Base-by-base conservation (phyloP, 192 early-diverging fungal species). In the Coemansia sp. region DNA sequence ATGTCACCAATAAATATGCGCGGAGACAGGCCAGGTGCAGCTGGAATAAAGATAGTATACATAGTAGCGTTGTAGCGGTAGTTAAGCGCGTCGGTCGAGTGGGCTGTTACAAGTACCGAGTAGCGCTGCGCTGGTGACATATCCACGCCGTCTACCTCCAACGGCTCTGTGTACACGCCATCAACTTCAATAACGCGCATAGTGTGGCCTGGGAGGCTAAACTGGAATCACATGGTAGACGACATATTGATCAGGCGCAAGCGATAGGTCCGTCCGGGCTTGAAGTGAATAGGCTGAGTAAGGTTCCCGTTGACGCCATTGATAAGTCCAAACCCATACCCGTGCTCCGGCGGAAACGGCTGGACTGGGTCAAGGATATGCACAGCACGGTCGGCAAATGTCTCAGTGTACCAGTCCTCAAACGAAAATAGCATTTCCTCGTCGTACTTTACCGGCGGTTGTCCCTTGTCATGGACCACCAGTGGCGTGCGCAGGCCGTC, bases 161-260 rank as follows among this genome's bases (percentile, higher is more conserved):
- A 62, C 4, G 83, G 85, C 50, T 85, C 58, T 1, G 81, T 81
- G 54, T 88, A 79, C 35, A 72, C 73, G 46, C 91, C 91, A 26
- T 93, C 91, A 35, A 84, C 72, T 72, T 95, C 93, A 63, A 93
- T 87, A 8, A 95, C 81, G 29, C 73, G 65, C 69, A 95, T 72
- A 4, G 69, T 66, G 68, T 93, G 93, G 9, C 85, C 87, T 46
- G 88, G 88, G 53, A 95, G 83, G 46, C 70, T 78, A 48, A 95
- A 80, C 62, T 83, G 68, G 80, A 87, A 93, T 60, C 82, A 85
- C 15, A 78, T 71, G 37, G 86, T 65, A 8, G 85, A 75, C 12
- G 81, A 81, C 81, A 88, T 90, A 63, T 86, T 89, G 61, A 93
- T 80, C 56, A 95, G 32, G 11, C 90, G 89, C 58, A 95, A 67